Conservation (phyloP, 2,329 filamentous ascomycete species). For the Colletotrichum higginsianum region DNA sequence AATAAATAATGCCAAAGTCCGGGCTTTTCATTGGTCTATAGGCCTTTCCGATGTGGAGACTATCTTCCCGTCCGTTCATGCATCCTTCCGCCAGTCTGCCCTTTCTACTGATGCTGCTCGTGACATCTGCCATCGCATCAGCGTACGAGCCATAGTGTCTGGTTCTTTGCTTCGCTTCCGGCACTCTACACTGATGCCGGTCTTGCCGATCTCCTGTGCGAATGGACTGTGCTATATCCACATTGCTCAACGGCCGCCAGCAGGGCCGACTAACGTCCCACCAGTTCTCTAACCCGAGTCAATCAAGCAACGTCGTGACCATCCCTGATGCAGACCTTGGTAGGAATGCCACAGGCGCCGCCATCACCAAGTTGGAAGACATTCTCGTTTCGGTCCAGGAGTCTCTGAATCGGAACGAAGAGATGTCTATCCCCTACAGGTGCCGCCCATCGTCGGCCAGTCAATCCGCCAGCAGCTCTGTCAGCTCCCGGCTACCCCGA, state of each 20-base stretch:
- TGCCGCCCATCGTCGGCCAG: slow-evolving; percentile 48
- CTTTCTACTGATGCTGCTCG: neutral
- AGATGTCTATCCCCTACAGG: slow-evolving; percentile 64
- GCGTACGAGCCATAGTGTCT: neutral
- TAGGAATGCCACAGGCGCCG: slow-evolving; percentile 45
- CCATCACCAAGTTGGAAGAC: slow-evolving; percentile 68
- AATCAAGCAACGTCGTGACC: slow-evolving; percentile 26
- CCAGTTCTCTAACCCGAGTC: slow-evolving; percentile 19
- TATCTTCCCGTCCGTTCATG: neutral
- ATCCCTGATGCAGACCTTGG: slow-evolving; percentile 22
- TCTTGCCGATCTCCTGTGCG: neutral
- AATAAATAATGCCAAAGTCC: neutral
- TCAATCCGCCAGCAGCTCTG: slow-evolving; percentile 20
- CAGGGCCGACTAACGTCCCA: slow-evolving; percentile 34
- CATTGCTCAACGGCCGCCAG: slow-evolving; percentile 17
- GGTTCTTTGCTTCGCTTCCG: too few relatives aligned
- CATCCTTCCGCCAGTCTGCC: neutral
- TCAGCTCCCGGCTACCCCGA: neutral
- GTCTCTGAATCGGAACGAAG: slow-evolving; percentile 59
- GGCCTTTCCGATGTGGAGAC: neutral
- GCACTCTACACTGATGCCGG: neutral
- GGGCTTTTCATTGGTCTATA: slow-evolving; percentile 2
- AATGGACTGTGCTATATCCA: slow-evolving; percentile 36
- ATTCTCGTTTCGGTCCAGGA: slow-evolving; percentile 68
- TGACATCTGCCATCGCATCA: neutral